A percentile compares a stretch with the other conserved stretches of the same genome.
Evolutionary conservation across 116 monocot species (phyloP).

Genomic region (Papilionanthe hybrid): DNA sequence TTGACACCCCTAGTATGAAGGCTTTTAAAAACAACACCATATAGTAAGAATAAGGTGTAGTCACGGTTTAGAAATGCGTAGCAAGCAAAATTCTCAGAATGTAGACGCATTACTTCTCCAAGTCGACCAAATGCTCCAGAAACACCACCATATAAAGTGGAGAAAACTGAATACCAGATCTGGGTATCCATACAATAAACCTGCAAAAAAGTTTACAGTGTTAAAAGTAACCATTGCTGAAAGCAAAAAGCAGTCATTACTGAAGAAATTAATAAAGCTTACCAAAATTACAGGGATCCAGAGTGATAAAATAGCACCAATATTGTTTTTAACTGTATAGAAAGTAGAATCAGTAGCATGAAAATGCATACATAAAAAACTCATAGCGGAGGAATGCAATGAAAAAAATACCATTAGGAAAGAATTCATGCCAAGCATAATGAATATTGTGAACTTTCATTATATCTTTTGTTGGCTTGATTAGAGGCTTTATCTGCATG

Average conservation of each 20-base stretch:
- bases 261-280: conserved; percentile 12
- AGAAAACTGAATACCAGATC: conserved; percentile 75
- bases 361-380: not conserved
- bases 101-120: conserved; percentile 41
- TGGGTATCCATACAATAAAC: conserved; percentile 76
- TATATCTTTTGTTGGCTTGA: conserved; percentile 95
- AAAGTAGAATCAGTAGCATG: conserved; percentile 11
- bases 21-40: not conserved
- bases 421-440: conserved; percentile 93
- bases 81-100: not conserved
- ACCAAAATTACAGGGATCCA: conserved; percentile 96
- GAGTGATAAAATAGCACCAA: conserved; percentile 75
- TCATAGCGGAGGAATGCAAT: not conserved
- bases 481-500: conserved; percentile 77
- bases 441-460: conserved; percentile 72
- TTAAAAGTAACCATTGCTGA: not conserved
- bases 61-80: not conserved
- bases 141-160: conserved; percentile 62
- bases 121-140: conserved; percentile 65
- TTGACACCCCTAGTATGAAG: too few species aligned
- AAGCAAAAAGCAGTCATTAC: not conserved
- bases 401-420: conserved; percentile 69
- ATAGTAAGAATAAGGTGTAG: not conserved
- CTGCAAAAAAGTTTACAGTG: conserved; percentile 12
- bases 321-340: conserved; percentile 63